Conservation (phyloP, 805 yeast species). For the Wickerhamomyces chaumierensis region DNA sequence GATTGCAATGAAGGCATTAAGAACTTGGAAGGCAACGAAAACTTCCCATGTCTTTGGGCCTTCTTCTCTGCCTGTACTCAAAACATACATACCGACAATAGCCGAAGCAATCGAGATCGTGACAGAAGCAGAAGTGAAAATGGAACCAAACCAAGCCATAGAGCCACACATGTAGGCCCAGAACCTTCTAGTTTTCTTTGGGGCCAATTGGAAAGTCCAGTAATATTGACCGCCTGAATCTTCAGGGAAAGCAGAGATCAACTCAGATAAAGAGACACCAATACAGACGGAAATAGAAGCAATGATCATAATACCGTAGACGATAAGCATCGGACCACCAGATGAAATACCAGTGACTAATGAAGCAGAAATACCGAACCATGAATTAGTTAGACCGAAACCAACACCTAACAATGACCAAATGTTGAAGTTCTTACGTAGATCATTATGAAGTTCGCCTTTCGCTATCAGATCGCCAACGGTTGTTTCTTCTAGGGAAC, state of each 20-base stretch:
- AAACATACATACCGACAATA: constrained; percentile 37
- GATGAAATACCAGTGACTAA: constrained; percentile 41
- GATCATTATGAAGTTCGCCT: constrained; percentile 3
- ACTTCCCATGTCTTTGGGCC: constrained; percentile 40
- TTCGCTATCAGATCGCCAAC: background rate
- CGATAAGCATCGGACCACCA: constrained; percentile 48
- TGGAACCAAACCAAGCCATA: constrained; percentile 49
- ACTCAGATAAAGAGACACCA: constrained; percentile 40
- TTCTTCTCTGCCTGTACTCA: constrained; percentile 23
- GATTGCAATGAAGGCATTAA: constrained; percentile 30
- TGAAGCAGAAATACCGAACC: constrained; percentile 51
- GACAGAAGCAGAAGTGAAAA: constrained; percentile 52
- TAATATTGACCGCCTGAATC: constrained; percentile 50
- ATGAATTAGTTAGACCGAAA: constrained; percentile 48
- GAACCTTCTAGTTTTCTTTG: constrained; percentile 25
- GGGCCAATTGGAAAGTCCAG: constrained; percentile 47
- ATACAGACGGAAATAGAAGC: constrained; percentile 36
- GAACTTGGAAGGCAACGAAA: constrained; percentile 37
- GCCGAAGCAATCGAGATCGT: constrained; percentile 42
- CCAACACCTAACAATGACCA: constrained; percentile 45
- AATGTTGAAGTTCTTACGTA: constrained; percentile 26
- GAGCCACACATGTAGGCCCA: constrained; percentile 46
- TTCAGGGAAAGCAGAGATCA: constrained; percentile 38
- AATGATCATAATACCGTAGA: constrained; percentile 44
- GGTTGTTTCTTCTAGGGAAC: background rate